Evolutionary conservation across 2,329 filamentous ascomycete genomes (phyloP), one percentile per base, ranked within the genome.

Genomic region (Paramyrothecium sp.): DNA sequence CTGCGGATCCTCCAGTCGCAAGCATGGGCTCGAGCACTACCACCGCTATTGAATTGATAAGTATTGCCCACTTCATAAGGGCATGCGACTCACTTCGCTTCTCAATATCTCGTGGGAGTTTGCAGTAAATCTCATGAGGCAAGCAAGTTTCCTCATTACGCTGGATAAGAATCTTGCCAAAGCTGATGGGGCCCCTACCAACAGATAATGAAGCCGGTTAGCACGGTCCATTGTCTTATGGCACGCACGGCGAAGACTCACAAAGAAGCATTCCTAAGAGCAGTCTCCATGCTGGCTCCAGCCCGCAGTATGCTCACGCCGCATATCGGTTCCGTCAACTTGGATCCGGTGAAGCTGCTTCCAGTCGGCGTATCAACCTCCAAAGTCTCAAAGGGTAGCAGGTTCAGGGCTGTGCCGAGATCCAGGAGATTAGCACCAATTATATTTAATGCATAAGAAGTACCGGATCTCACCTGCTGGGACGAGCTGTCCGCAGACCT

Each of bases 141-240:
- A 65, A 57, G 30, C 63, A 62, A 1, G 68, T 72, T 33, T 62
- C 59, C 54, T 71, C 70, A 59, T 73, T 63, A 50, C 70, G 61
- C 49, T 72, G 70, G 44, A 72, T 73, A 17, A 73, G 58, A 23
- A 72, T 64, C 55, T 70, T 69, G 11, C 69, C 71, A 57, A 68
- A 70, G 55, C 64, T 69, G 34, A 71, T 51, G 5, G 65, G 64
- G 0, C 66, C 69, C 19, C 67, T 62, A 26, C 10, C n/a, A 7
- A 41, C 11, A 21, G 47, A 23, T 22, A 13, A 20, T 7, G n/a
- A 33, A 50, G 41, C 19, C 48, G 23, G 19, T 20, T 44, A 16
- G 13, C n/a, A 46, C 26, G 17, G 44, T 51, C 7, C 23, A 26
- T n/a, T n/a, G n/a, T n/a, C 16, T 4, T 34, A 3, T 13, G 38